phyloP scores from a whole-genome alignment of 495 filamentous ascomycete genomes.

The Extremus antarcticus region DNA sequence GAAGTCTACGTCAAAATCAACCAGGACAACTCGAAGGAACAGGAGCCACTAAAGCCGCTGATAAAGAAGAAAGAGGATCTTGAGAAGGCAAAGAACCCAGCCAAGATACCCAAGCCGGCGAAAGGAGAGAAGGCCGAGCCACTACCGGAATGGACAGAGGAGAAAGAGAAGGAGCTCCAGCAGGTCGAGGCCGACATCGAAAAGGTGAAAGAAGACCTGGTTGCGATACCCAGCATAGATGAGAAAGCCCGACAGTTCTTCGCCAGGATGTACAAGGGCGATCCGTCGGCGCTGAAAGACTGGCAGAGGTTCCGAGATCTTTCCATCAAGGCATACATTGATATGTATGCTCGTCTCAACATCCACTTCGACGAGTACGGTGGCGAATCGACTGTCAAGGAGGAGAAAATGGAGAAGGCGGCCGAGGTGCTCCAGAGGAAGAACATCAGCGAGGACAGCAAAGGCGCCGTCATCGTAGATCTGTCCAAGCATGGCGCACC shows the following conservation, averaged over 20 bases:
- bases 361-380: slow-evolving; percentile 91
- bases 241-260: slow-evolving; percentile 70
- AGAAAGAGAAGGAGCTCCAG: slow-evolving; percentile 41
- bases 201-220: slow-evolving; percentile 41
- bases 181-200: slow-evolving; percentile 44
- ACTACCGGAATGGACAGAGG: slow-evolving; percentile 5
- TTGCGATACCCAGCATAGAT: slow-evolving; percentile 38
- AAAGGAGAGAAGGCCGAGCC: slow-evolving; percentile 34
- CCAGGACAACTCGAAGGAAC: slow-evolving; percentile 25
- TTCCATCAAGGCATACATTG: slow-evolving; percentile 74
- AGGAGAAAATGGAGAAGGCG: slow-evolving; percentile 65
- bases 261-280: slow-evolving; percentile 79
- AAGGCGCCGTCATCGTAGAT: slow-evolving; percentile 83
- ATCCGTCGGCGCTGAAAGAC: slow-evolving; percentile 60
- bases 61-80: slow-evolving; percentile 28
- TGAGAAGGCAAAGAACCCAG: slow-evolving; percentile 45
- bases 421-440: slow-evolving; percentile 57
- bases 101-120: slow-evolving; percentile 43
- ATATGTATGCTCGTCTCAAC: slow-evolving; percentile 74
- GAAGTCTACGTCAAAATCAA: slow-evolving; percentile 62
- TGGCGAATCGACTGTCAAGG: slow-evolving; percentile 83
- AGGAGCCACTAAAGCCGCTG: slow-evolving; percentile 23
- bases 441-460: slow-evolving; percentile 65
- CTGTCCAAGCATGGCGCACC: slow-evolving; percentile 62
- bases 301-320: slow-evolving; percentile 87